Evolutionary conservation across 495 filamentous ascomycete genomes (phyloP).

Genomic region (Xeromyces bisporus): DNA sequence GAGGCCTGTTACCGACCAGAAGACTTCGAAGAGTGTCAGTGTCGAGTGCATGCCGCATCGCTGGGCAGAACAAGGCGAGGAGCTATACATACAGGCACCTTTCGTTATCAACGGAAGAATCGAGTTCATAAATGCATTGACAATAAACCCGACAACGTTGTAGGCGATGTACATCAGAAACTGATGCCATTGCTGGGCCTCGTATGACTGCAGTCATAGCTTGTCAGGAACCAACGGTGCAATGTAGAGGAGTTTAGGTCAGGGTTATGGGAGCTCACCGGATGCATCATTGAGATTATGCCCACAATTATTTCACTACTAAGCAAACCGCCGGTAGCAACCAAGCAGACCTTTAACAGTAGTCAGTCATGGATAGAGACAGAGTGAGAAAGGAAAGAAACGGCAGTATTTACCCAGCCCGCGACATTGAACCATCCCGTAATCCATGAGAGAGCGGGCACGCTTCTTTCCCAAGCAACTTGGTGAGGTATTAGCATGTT

Average conservation of each 20-base stretch:
- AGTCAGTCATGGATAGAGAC: slow-evolving; percentile 31
- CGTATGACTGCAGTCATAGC: slow-evolving; percentile 31
- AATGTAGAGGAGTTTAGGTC: no score
- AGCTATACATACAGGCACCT: slow-evolving; percentile 21
- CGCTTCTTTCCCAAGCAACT: slow-evolving; percentile 40
- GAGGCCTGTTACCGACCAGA: slow-evolving; percentile 53
- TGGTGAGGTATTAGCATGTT: neutral
- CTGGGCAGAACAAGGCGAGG: neutral
- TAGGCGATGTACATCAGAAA: slow-evolving; percentile 57
- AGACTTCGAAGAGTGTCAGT: no score
- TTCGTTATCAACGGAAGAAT: slow-evolving; percentile 50
- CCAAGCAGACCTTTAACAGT: slow-evolving; percentile 41
- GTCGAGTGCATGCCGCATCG: neutral
- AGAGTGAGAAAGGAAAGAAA: no score
- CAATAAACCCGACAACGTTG: slow-evolving; percentile 40
- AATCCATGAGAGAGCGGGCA: slow-evolving; percentile 47
- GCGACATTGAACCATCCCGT: slow-evolving; percentile 63
- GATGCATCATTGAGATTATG: slow-evolving; percentile 41
- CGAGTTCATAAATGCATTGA: slow-evolving; percentile 51
- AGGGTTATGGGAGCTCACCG: slow-evolving; percentile 10
- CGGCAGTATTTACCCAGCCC: slow-evolving; percentile 49
- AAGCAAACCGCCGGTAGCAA: slow-evolving; percentile 31
- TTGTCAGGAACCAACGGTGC: no score
- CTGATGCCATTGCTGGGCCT: slow-evolving; percentile 48
- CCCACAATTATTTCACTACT: slow-evolving; percentile 42